Evolutionary conservation across 768 basidiomycete genomes (phyloP), one percentile per base, ranked within the genome.

Genomic region (Pluteus cervinus): DNA sequence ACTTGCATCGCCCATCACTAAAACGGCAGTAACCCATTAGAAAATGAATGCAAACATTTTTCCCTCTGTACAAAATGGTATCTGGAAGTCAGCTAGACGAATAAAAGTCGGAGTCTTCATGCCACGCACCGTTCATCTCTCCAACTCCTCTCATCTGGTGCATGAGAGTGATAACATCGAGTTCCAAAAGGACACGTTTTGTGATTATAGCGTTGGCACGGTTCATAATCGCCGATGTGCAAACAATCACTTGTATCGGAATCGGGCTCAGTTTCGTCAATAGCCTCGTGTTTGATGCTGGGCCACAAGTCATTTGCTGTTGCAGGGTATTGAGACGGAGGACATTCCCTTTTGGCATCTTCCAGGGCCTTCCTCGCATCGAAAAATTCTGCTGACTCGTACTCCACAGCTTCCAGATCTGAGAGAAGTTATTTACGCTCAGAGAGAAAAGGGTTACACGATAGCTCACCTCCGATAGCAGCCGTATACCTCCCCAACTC

Each of bases 161-260:
- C 69, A 49, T 80, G 76, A 14, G 66, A 73, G 52, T 60, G 76
- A 12, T 40, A 40, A 45, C 77, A 80, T 2, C 44, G 39, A 6
- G 14, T 35, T 0, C 75, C 71, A 3, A 62, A 56, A 7, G 41
- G 51, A 47, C 76, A 78, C 0, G 71, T 71, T 12, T 63, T 58
- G 41, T 69, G 74, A 39, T 80, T 79, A 49, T 79, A 76, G 49
- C 71, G 73, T 30, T 68, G 61, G 50, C 77, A 80, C 0, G 76
- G 68, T 2, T 65, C 59, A 3, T 66, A 65, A 33, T 74, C 77
- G 4, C 76, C 76, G 1, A 48, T 49, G 41, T 76, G 75, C 25
- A 60, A 56, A 42, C 62, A 75, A 45, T 79, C 76, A 35, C 71
- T 75, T 8, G 72, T 72, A 50, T 77, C 76, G 0, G 71, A 75